These are phyloP conservation scores for Teunomyces cretensis DNA, from an alignment of 805 yeast species.

Conservation along the genomic window DNA sequence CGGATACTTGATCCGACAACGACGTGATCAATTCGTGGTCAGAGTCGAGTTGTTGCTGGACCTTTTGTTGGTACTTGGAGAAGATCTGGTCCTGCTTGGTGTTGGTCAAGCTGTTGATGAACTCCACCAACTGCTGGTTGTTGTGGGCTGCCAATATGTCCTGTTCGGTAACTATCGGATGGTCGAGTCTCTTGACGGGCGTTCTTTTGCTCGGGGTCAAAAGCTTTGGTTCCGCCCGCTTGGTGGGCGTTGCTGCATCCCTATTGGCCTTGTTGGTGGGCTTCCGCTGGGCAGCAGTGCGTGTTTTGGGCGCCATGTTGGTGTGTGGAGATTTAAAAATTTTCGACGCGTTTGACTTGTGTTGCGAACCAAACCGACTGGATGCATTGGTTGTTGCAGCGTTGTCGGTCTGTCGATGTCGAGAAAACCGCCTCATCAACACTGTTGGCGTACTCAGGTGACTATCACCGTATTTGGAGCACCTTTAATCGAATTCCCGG, in stretches of 20 bases:
- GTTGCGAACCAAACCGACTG: neutral
- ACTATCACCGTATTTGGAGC: too few relatives aligned
- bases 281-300: conserved; percentile 8
- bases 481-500: too few relatives aligned
- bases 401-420: too few relatives aligned
- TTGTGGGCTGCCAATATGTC: conserved; percentile 29
- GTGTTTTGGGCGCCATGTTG: conserved; percentile 9
- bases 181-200: neutral
- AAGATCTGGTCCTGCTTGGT: conserved; percentile 35
- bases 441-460: too few relatives aligned
- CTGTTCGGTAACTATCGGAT: conserved; percentile 23
- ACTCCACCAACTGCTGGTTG: conserved; percentile 25
- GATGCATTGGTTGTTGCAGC: too few relatives aligned
- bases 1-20: conserved; percentile 22
- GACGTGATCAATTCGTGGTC: conserved; percentile 22
- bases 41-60: conserved; percentile 14
- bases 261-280: conserved; percentile 3
- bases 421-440: too few relatives aligned
- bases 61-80: conserved; percentile 21
- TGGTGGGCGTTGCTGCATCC: neutral
- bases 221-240: neutral
- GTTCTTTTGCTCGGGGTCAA: conserved; percentile 1
- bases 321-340: neutral
- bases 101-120: conserved; percentile 30
- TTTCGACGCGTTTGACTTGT: neutral